Conservation (phyloP, 768 basidiomycete species). For the Sistotremastrum niveocremeum region DNA sequence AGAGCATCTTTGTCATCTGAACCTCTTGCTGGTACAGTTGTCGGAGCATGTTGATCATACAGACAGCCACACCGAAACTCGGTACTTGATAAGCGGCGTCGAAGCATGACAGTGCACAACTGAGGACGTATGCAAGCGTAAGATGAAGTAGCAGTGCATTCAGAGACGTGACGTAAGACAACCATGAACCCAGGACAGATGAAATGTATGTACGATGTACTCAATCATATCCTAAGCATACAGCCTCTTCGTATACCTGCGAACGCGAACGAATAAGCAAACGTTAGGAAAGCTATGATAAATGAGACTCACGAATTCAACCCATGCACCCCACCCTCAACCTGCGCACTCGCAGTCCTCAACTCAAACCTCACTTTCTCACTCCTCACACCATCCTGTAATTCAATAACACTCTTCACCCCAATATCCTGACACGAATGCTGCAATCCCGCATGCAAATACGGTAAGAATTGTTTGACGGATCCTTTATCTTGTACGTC, state of each 20-base stretch:
- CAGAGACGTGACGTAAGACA: too few species aligned
- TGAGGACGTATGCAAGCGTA: too few species aligned
- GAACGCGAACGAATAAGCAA: neutral
- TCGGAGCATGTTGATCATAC: too few species aligned
- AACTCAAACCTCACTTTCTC: constrained; percentile 81
- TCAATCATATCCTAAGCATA: constrained; percentile 21
- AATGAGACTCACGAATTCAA: constrained; percentile 67
- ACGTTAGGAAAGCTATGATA: neutral
- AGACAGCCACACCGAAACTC: too few species aligned
- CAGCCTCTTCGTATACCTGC: constrained; percentile 45
- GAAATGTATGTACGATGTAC: too few species aligned
- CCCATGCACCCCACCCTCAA: constrained; percentile 93
- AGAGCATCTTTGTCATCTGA: too few species aligned
- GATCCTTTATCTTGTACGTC: constrained; percentile 98
- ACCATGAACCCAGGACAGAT: too few species aligned
- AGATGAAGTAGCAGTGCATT: too few species aligned
- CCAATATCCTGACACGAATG: constrained; percentile 95
- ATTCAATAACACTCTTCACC: constrained; percentile 47
- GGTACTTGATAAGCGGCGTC: too few species aligned
- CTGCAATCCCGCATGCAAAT: constrained; percentile 69
- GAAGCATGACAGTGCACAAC: too few species aligned
- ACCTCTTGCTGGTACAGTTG: too few species aligned
- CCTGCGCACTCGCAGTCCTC: constrained; percentile 87
- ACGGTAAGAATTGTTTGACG: constrained; percentile 84
- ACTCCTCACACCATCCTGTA: constrained; percentile 49